These are phyloP conservation scores for Immersiella caudata DNA, from an alignment of 495 filamentous ascomycete species.

Conservation along the genomic window DNA sequence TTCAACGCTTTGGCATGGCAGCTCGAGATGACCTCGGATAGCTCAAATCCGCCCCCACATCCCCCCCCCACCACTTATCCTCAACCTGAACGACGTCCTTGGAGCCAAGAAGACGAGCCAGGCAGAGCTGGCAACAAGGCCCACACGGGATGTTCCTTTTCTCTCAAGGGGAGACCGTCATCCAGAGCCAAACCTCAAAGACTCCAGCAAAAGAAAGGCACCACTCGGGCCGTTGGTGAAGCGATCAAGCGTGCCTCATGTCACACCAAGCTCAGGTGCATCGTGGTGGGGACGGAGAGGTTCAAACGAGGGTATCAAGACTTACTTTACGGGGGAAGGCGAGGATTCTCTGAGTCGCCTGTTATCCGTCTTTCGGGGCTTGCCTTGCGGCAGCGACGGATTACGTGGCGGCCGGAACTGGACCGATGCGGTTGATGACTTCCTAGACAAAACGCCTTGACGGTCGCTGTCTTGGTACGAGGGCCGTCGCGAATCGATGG, in stretches of 20 bases:
- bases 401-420: slow-evolving; percentile 45
- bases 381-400: slow-evolving; percentile 49
- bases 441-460: slow-evolving; percentile 37
- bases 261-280: neutral
- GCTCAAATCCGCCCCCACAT: neutral
- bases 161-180: neutral
- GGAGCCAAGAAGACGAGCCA: neutral
- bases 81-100: neutral
- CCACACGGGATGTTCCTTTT: slow-evolving; percentile 8
- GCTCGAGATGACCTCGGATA: slow-evolving; percentile 7
- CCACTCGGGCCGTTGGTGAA: slow-evolving; percentile 27
- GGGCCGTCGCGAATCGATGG: slow-evolving; percentile 27
- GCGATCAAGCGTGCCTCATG: slow-evolving; percentile 5
- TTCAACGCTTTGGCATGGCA: neutral
- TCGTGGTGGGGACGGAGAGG: slow-evolving; percentile 14
- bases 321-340: slow-evolving; percentile 52
- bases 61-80: neutral
- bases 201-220: slow-evolving; percentile 17
- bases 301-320: slow-evolving; percentile 19
- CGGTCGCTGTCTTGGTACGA: slow-evolving; percentile 30
- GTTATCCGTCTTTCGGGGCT: slow-evolving; percentile 47
- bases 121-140: neutral
- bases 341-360: slow-evolving; percentile 47
- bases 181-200: neutral
- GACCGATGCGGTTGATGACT: slow-evolving; percentile 48